phyloP scores from a whole-genome alignment of 257 asterid genomes.

The Fraxinus americana region DNA sequence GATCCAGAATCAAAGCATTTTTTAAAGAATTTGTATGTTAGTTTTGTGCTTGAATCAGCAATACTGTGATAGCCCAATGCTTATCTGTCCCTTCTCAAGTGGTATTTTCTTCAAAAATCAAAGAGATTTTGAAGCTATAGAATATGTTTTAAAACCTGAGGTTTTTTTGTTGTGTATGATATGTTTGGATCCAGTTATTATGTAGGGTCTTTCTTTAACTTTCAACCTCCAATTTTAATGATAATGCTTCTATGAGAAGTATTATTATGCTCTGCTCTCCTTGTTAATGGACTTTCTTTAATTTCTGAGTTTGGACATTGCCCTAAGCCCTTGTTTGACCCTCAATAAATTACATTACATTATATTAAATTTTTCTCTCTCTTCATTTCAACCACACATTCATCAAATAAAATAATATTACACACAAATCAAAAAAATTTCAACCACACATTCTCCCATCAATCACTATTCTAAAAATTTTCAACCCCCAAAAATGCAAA shows the following conservation, averaged over 20 bases:
- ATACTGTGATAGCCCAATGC: not conserved
- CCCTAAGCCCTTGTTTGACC: too few species aligned
- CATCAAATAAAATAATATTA: too few species aligned
- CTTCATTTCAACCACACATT: too few species aligned
- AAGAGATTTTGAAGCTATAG: not conserved
- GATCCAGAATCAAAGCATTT: not conserved
- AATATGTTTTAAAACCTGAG: not conserved
- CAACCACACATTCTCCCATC: too few species aligned
- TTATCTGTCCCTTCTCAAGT: not conserved
- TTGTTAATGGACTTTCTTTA: not conserved
- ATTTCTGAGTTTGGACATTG: not conserved
- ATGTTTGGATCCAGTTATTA: slow-evolving; percentile 6
- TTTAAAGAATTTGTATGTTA: not conserved
- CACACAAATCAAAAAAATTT: too few species aligned
- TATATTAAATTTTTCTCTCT: too few species aligned
- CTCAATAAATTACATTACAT: too few species aligned
- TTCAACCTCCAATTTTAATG: not conserved
- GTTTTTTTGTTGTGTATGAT: not conserved
- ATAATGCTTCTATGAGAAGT: not conserved
- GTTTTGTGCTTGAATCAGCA: slow-evolving; percentile 1
- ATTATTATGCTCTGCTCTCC: not conserved
- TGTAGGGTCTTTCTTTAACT: slow-evolving; percentile 7
- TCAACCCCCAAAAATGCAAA: too few species aligned
- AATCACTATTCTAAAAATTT: too few species aligned
- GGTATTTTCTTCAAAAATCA: not conserved